Evolutionary conservation across 2,329 filamentous ascomycete genomes (phyloP).

Genomic region (Clonostachys chloroleuca): DNA sequence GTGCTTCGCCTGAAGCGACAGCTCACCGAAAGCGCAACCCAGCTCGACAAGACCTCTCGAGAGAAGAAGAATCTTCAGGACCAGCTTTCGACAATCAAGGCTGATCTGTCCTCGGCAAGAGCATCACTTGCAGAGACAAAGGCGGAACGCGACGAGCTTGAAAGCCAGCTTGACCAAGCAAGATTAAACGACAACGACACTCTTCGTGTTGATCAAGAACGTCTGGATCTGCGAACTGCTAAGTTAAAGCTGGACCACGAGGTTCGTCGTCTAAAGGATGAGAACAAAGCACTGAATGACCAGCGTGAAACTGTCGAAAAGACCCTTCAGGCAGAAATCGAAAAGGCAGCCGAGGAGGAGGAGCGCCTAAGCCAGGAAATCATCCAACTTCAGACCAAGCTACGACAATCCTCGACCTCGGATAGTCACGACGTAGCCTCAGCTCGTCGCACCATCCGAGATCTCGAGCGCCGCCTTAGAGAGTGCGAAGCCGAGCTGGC

Average conservation of each 20-base stretch:
- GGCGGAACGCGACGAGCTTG: conserved; percentile 63
- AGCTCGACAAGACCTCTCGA: conserved; percentile 48
- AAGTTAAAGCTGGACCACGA: conserved; percentile 66
- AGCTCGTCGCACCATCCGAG: conserved; percentile 58
- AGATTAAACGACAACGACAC: conserved; percentile 53
- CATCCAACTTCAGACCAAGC: conserved; percentile 40
- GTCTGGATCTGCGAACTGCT: conserved; percentile 62
- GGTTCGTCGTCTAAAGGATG: conserved; percentile 59
- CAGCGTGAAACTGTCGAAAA: conserved; percentile 56
- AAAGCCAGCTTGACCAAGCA: conserved; percentile 52
- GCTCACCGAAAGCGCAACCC: conserved; percentile 52
- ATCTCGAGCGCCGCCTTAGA: conserved; percentile 58
- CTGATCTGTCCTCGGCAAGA: conserved; percentile 56
- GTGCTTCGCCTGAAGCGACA: conserved; percentile 51
- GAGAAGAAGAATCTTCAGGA: conserved; percentile 64
- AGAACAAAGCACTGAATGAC: conserved; percentile 52
- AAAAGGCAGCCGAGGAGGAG: conserved; percentile 62
- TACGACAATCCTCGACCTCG: conserved; percentile 36
- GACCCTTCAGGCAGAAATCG: conserved; percentile 62
- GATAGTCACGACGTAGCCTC: conserved; percentile 51
- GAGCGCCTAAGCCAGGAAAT: conserved; percentile 54
- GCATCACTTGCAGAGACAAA: conserved; percentile 52
- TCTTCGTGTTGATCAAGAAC: conserved; percentile 62
- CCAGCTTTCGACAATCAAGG: conserved; percentile 52
- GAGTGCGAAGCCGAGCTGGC: conserved; percentile 44